Evolutionary conservation across 306 rosid genomes (phyloP).

Genomic region (Vigna trinervia): DNA sequence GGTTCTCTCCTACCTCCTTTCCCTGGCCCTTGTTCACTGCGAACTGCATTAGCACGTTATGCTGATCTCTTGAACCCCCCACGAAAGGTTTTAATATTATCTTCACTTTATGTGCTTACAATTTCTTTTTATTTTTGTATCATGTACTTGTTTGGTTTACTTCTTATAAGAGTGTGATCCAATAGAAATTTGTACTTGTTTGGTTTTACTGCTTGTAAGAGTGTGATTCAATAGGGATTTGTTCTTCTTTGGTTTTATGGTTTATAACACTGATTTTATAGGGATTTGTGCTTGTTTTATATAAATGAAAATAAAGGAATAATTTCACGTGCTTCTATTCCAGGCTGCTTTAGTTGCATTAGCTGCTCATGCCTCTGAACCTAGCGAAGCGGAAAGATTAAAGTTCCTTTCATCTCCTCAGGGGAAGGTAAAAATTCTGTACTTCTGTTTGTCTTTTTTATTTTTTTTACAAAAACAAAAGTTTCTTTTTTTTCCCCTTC

Average conservation of each 20-base stretch:
- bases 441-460: slow-evolving; percentile 4
- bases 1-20: slow-evolving; percentile 89
- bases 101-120: slow-evolving; percentile 15
- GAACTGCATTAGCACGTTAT: slow-evolving; percentile 73
- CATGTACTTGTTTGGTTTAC: slow-evolving; percentile 1
- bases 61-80: slow-evolving; percentile 92
- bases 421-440: slow-evolving; percentile 73
- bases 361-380: slow-evolving; percentile 87
- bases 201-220: slow-evolving; percentile 18
- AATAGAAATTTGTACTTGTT: slow-evolving; percentile 2
- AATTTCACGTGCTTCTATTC: slow-evolving; percentile 26
- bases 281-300: slow-evolving; percentile 21
- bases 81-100: slow-evolving; percentile 66
- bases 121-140: slow-evolving; percentile 13
- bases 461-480: not conserved
- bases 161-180: slow-evolving; percentile 23
- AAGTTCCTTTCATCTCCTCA: slow-evolving; percentile 82
- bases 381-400: slow-evolving; percentile 79
- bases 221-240: slow-evolving; percentile 20
- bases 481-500: not conserved
- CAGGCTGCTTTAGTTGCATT: slow-evolving; percentile 88
- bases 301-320: slow-evolving; percentile 9
- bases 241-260: not conserved
- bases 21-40: slow-evolving; percentile 86
- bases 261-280: slow-evolving; percentile 15